These are phyloP conservation scores for Rhodotorula sp. DNA, from an alignment of 1,284 basidiomycete species.

Conservation along the genomic window DNA sequence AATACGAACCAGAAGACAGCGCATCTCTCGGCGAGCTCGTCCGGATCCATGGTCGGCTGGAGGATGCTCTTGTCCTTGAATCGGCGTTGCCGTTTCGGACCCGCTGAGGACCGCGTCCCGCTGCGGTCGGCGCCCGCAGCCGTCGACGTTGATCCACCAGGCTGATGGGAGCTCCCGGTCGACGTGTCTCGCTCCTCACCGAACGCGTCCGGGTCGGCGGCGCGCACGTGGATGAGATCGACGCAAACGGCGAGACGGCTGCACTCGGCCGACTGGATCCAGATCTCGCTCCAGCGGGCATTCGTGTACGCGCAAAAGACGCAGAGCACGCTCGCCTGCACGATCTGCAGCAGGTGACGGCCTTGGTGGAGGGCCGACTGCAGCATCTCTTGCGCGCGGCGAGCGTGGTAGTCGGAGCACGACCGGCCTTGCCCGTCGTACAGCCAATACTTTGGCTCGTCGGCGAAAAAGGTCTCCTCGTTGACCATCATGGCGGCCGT, in stretches of 20 bases:
- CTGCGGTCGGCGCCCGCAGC: background rate
- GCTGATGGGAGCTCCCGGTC: background rate
- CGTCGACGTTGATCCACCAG: background rate
- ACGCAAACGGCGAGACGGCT: conserved; percentile 76
- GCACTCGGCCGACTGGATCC: conserved; percentile 79
- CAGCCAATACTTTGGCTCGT: conserved; percentile 29
- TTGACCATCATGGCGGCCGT: conserved; percentile 75
- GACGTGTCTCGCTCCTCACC: background rate
- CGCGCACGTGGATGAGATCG: conserved; percentile 41
- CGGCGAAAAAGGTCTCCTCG: conserved; percentile 51
- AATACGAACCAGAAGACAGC: conserved; percentile 37
- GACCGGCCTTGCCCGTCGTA: background rate
- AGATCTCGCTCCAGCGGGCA: conserved; percentile 82
- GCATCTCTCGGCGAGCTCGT: conserved; percentile 14
- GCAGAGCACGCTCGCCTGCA: conserved; percentile 76
- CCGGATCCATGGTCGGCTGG: conserved; percentile 10
- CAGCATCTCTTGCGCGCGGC: conserved; percentile 65
- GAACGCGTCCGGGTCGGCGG: background rate
- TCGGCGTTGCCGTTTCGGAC: background rate
- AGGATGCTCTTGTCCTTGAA: conserved; percentile 21
- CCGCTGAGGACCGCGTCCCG: background rate
- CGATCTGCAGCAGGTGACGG: conserved; percentile 74
- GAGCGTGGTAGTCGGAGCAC: conserved; percentile 77
- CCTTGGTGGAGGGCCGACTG: conserved; percentile 78
- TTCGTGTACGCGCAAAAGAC: conserved; percentile 85